phyloP scores from a whole-genome alignment of 257 asterid species.

The Dorcoceras hygrometricum region DNA sequence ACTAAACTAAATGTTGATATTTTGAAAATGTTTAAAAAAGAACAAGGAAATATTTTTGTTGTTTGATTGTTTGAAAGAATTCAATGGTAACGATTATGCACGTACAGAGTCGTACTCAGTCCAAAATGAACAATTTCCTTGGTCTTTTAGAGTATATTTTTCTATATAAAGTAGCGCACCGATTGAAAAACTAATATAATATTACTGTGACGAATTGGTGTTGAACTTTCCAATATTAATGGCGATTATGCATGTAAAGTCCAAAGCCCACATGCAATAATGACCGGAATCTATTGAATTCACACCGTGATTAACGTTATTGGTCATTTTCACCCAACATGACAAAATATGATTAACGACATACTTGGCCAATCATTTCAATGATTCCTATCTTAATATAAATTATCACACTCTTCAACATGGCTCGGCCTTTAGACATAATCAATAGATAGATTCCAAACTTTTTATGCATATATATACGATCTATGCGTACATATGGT shows the following conservation, averaged over 20 bases:
- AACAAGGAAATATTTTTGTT: no score
- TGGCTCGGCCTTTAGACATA: no score
- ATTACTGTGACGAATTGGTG: not conserved
- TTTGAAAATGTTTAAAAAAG: no score
- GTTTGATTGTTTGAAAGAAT: no score
- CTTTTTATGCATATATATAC: no score
- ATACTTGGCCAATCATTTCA: conserved; percentile 24
- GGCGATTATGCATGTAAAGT: conserved; percentile 9
- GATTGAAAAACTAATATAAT: no score
- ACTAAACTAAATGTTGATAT: no score
- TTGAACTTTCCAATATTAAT: not conserved
- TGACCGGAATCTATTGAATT: conserved; percentile 24
- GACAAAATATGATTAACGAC: not conserved
- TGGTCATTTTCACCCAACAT: conserved; percentile 43
- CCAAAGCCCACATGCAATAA: conserved; percentile 27
- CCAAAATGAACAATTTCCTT: not conserved
- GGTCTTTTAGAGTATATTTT: not conserved
- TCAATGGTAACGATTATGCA: not conserved
- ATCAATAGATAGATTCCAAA: no score
- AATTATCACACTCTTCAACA: no score
- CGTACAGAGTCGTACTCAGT: not conserved
- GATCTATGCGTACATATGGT: no score
- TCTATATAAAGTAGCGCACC: not conserved
- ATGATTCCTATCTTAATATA: not conserved
- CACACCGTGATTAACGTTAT: conserved; percentile 64